Evolutionary conservation across 371 early-diverging fungal species (phyloP), one percentile per base, ranked within the genome.

Genomic region (Fennellomyces sp.): DNA sequence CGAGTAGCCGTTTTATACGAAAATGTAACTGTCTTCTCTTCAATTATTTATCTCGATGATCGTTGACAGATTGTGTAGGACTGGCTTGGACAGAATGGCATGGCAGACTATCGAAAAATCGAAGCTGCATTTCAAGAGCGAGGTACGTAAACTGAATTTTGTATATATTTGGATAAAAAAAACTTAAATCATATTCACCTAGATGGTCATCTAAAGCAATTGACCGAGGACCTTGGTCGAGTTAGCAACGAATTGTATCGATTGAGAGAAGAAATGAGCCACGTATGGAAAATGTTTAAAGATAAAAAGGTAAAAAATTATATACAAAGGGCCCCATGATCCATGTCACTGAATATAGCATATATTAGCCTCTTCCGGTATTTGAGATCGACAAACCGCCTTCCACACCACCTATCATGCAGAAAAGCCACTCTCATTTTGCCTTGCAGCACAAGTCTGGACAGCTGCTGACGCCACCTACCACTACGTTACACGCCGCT

Each of bases 1-100:
- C 27, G 39, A 33, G 8, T 63, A 88, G 88, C 82, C 62, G 81
- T 81, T 21, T 72, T 81, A 23, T 88, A 86, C 66, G 88, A 88
- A 68, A 85, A 83, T 53, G 88, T 87, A 76, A 73, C 68, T n/a
- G 23, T 23, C 1, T 45, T 0, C 10, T 45, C 23, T 0, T 45
- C 6, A 1, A 41, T 41, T n/a, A 17, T 39, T n/a, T 45, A 45
- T 27, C 8, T 21, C 10, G 21, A 45, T 21, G 10, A 23, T n/a
- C n/a, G 25, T 45, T 45, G 8, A 33, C 17, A 23, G 7, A 4
- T 17, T 23, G 23, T 56, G 25, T 63, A 78, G 81, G 81, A 81
- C 48, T 81, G 73, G 75, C 60, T 78, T 36, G 76, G 76, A 27
- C 78, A 72, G 25, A 78, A 74, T 57, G 81, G 81, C 2, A 70